Percentiles rank a stretch among this genome's conserved stretches.
These are phyloP conservation scores for Diplodia scrobiculata DNA, from an alignment of 2,329 filamentous ascomycete genomes.

Conservation along the genomic window DNA sequence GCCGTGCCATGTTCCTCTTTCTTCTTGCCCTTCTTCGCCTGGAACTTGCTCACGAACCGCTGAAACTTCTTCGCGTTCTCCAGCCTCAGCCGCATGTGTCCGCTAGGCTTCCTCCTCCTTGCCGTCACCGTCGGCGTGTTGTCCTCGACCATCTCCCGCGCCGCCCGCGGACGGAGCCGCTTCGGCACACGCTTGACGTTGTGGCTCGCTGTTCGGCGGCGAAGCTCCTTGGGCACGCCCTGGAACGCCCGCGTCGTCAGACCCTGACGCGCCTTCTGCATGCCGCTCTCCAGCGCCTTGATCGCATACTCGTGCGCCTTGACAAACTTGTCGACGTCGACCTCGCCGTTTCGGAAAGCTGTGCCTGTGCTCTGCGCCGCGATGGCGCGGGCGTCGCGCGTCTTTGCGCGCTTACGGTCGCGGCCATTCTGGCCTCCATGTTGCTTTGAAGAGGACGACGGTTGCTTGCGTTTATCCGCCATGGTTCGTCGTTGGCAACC, in stretches of 20 bases:
- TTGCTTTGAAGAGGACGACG: slow-evolving; percentile 6
- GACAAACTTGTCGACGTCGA: slow-evolving; percentile 83
- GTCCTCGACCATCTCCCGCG: slow-evolving; percentile 77
- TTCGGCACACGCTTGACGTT: slow-evolving; percentile 89
- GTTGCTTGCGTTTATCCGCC: slow-evolving; percentile 28
- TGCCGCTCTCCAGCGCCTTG: slow-evolving; percentile 76
- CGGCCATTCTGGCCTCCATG: slow-evolving; percentile 21
- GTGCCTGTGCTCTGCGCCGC: slow-evolving; percentile 41
- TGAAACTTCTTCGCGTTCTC: slow-evolving; percentile 75
- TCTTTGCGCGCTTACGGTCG: slow-evolving; percentile 27
- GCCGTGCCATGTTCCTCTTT: slow-evolving; percentile 40
- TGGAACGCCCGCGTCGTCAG: slow-evolving; percentile 79
- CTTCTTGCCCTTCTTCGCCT: slow-evolving; percentile 35
- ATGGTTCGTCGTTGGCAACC: slow-evolving; percentile 3
- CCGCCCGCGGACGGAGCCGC: slow-evolving; percentile 70
- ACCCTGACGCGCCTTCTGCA: slow-evolving; percentile 69
- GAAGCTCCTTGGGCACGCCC: slow-evolving; percentile 79
- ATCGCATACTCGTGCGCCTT: slow-evolving; percentile 88
- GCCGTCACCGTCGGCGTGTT: slow-evolving; percentile 81
- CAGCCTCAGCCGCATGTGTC: slow-evolving; percentile 62
- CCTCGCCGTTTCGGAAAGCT: slow-evolving; percentile 70
- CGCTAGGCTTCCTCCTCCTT: slow-evolving; percentile 61
- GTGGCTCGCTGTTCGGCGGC: slow-evolving; percentile 88
- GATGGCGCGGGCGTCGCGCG: slow-evolving; percentile 36
- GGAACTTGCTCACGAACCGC: slow-evolving; percentile 44